Conservation (phyloP, 805 yeast species). For the Ogataea siamensis region DNA sequence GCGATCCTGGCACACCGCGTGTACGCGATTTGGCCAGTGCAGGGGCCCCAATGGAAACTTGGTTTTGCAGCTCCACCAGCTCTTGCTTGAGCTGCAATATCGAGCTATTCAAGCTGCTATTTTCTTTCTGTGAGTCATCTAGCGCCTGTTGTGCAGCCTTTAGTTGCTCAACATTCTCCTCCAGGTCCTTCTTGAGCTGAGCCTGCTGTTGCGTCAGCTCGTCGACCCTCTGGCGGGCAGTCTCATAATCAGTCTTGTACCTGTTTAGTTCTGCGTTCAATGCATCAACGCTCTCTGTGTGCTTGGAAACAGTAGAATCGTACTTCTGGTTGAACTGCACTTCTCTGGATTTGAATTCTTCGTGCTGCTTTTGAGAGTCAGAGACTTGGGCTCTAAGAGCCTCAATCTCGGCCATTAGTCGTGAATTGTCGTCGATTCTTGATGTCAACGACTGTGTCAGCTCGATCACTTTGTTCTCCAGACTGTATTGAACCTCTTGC, state of each 20-base stretch:
- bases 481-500: slow-evolving; percentile 86
- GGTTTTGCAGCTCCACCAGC: slow-evolving; percentile 33
- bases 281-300: slow-evolving; percentile 45
- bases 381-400: slow-evolving; percentile 49
- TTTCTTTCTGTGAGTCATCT: slow-evolving; percentile 58
- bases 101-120: slow-evolving; percentile 61
- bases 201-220: slow-evolving; percentile 60
- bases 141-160: slow-evolving; percentile 57
- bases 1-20: slow-evolving; percentile 29
- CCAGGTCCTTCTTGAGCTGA: slow-evolving; percentile 62
- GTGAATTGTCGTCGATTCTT: slow-evolving; percentile 79
- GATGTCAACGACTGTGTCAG: slow-evolving; percentile 80
- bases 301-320: slow-evolving; percentile 44
- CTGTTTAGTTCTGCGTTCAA: slow-evolving; percentile 55
- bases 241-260: slow-evolving; percentile 54
- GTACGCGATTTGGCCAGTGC: slow-evolving; percentile 17
- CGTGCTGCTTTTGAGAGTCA: slow-evolving; percentile 53
- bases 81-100: slow-evolving; percentile 52
- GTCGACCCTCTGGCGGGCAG: slow-evolving; percentile 58
- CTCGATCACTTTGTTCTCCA: slow-evolving; percentile 97
- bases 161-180: slow-evolving; percentile 58
- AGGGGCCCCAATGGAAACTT: slow-evolving; percentile 23
- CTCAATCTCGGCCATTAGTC: slow-evolving; percentile 61
- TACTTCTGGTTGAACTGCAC: slow-evolving; percentile 48
- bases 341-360: slow-evolving; percentile 53